Evolutionary conservation across 1,284 basidiomycete species (phyloP), one percentile per base, ranked within the genome.

Genomic region (Trametes hirsuta): DNA sequence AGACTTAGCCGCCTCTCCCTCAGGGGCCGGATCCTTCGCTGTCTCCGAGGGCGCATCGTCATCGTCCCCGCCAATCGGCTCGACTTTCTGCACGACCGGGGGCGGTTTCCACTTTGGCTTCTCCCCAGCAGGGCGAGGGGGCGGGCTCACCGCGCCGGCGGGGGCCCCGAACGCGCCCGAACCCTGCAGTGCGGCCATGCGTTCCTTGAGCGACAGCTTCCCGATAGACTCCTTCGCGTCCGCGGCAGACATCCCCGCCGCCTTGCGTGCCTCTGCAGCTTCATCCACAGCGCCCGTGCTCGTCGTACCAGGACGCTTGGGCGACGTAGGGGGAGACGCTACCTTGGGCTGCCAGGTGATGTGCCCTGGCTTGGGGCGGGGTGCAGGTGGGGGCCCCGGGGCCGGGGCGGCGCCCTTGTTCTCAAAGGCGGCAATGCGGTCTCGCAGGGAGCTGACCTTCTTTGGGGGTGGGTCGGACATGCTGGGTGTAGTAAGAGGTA

Each of bases 171-270:
- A 95, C 10, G 81, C 91, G 21, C 89, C 88, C 49, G 79, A 83
- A 5, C 90, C 91, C 70, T 94, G 89, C 37, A 97, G 78, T 2
- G 94, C 93, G 25, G 94, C 94, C 93, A 97, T 97, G 45, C 95
- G 86, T 66, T 96, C 95, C 76, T 89, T 94, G 65, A 97, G 76
- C 61, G 90, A 92, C 4, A 85, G 88, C 4, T 83, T 88, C 46
- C 81, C 81, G 71, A 94, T 93, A 67, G 89, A 89, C 68, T 88
- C 87, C 72, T 90, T 86, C 35, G 93, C 94, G 77, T 96, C 94
- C 21, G 84, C 84, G 6, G 91, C 91, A 24, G 88, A 92, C 88
- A 95, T 91, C 0, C 81, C 79, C 4, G 61, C 69, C 1, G 56
- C 66, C 22, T 68, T 74, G 8, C 68, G 71, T 54, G 71, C 72